Evolutionary conservation across 257 asterid species (phyloP), one percentile per base, ranked within the genome.

Genomic region (Mitragyna speciosa): DNA sequence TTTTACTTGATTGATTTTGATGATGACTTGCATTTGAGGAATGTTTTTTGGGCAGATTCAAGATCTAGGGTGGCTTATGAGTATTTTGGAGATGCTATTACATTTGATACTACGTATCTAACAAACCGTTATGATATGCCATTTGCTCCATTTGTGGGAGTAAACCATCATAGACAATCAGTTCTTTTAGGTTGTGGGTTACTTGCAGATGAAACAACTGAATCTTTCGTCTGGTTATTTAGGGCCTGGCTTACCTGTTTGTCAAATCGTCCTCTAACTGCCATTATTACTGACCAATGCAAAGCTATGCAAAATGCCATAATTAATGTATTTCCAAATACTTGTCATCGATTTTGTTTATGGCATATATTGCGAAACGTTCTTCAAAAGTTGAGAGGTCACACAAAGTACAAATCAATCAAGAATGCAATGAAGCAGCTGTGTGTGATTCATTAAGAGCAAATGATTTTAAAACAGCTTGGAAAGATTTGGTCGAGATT

Each of bases 31-130:
- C 65, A 19, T 1, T 41, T 82, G 51, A 82, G 72, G 15, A 77
- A 82, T 77, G 48, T 82, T 30, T 71, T 82, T 3, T 77, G 45
- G 76, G 22, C 74, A 2, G 75, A 82, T 77, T 54, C 75, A 69
- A 49, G 69, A 17, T 70, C 58, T 28, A 77, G 49, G 22, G 75
- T 52, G 0, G 79, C 63, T 6, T 72, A 77, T 31, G 26, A 77
- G 36, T 56, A 33, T 19, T 63, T 77, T 77, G 66, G 61, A 28
- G 82, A 63, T 64, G 76, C 72, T 2, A 47, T 82, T 12, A 48
- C 16, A 5, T 70, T 81, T 81, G 81, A 77, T 70, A 77, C 76
- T 2, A 77, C 76, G 1, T 77, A 78, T 26, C 11, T 52, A 5
- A 70, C 65, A 22, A 78, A 52, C 12, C 17, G 22, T 8, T 67